Conservation (phyloP, 345 rosid genomes). For the Iberis pinnata region DNA sequence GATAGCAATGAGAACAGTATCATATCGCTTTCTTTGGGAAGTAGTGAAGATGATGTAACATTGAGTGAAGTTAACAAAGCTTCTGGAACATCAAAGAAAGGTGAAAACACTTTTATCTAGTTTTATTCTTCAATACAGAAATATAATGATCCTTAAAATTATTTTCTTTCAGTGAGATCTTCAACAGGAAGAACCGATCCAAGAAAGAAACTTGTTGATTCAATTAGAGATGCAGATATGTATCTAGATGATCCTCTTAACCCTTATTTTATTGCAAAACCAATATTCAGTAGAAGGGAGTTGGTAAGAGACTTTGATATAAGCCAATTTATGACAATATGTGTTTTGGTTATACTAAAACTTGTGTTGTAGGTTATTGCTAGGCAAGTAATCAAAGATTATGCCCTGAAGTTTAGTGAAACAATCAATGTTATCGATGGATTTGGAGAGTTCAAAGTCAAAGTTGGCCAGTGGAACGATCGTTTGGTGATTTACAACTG, state of each 20-base stretch:
- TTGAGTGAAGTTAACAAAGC: slow-evolving; percentile 12
- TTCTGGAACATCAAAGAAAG: slow-evolving; percentile 1
- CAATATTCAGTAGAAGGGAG: no score
- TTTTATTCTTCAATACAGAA: no score
- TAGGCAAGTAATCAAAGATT: slow-evolving; percentile 7
- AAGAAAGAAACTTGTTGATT: not conserved
- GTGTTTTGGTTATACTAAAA: no score
- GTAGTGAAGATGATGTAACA: not conserved
- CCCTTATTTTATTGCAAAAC: slow-evolving; percentile 19
- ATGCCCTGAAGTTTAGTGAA: not conserved
- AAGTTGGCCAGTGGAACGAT: slow-evolving; percentile 11
- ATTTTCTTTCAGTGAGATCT: not conserved
- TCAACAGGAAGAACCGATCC: not conserved
- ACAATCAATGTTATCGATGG: slow-evolving; percentile 4
- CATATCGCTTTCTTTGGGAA: slow-evolving; percentile 24
- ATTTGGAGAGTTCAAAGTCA: not conserved
- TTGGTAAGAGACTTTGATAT: no score
- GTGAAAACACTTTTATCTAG: no score
- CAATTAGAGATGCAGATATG: not conserved
- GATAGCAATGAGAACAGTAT: slow-evolving; percentile 1
- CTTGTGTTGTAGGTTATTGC: slow-evolving; percentile 6
- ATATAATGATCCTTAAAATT: not conserved
- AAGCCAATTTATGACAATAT: no score
- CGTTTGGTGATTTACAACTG: slow-evolving; percentile 12
- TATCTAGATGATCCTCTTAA: slow-evolving; percentile 17